Percentiles rank a stretch among this genome's conserved stretches.
Conservation (phyloP, 352 stramenopile genomes). For the Phytophthora fragariae region DNA sequence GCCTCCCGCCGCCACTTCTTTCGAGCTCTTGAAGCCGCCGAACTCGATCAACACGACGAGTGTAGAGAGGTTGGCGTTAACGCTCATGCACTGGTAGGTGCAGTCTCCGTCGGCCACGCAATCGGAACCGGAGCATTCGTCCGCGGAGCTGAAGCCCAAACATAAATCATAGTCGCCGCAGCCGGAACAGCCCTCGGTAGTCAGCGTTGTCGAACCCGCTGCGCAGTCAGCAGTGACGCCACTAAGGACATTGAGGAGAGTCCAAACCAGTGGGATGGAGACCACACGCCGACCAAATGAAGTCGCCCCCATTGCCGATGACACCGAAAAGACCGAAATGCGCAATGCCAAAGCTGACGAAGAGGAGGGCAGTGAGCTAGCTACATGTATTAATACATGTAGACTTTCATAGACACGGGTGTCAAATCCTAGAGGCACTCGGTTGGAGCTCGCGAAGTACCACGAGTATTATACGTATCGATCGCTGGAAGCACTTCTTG, state of each 20-base stretch:
- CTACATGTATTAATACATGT: too few relatives aligned
- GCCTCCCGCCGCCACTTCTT: constrained; percentile 33
- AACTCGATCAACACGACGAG: constrained; percentile 43
- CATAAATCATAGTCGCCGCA: constrained; percentile 38
- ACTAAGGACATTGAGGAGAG: background rate
- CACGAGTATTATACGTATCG: background rate
- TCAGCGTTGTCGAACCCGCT: constrained; percentile 31
- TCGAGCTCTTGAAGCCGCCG: constrained; percentile 39
- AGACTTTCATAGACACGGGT: constrained; percentile 19
- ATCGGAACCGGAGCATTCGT: constrained; percentile 29
- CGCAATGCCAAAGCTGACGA: constrained; percentile 11
- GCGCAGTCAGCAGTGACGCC: constrained; percentile 26
- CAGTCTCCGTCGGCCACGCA: constrained; percentile 33
- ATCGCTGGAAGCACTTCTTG: background rate
- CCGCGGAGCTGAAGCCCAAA: constrained; percentile 26
- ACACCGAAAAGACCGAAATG: constrained; percentile 28
- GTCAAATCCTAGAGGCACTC: constrained; percentile 21
- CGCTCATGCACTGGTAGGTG: constrained; percentile 36
- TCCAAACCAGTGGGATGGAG: background rate
- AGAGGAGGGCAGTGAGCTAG: constrained; percentile 18
- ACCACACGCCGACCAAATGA: constrained; percentile 13
- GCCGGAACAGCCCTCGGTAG: constrained; percentile 34
- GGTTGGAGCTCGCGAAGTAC: constrained; percentile 1
- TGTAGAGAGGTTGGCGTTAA: constrained; percentile 18
- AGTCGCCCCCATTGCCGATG: constrained; percentile 19